Base-by-base conservation (phyloP, 2,329 filamentous ascomycete genomes). In the Penicillium sp. region DNA sequence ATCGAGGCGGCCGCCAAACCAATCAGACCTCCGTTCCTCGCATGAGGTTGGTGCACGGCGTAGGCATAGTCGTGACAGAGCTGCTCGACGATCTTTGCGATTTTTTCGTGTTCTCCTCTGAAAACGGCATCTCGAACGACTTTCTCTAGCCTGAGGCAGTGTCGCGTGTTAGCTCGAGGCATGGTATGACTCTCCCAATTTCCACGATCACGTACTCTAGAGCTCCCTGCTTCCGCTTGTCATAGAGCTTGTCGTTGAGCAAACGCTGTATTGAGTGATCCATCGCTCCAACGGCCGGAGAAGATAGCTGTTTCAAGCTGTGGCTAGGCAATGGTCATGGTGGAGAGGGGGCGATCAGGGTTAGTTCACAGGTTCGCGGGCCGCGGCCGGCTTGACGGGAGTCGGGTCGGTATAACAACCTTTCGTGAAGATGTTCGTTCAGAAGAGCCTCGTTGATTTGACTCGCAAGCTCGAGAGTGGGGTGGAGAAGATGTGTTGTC, bases 11-110 rank as follows among this genome's bases (percentile, higher is more conserved):
- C 95, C 54, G 95, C 95, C 68, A 99, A 82, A 14, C 95, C 95
- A 68, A 99, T 99, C 67, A 99, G 84, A 47, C 95, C 95, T 64
- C 95, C 95, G 80, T 99, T 99, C 59, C 95, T 85, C 54, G 95
- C 94, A 81, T 99, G 93, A 55, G 95, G 93, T 72, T 97, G 93
- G 76, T 99, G 92, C 43, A 97, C 92, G 46, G 94, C 93, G 76
- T 98, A 99, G 52, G 95, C 95, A 80, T 94, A 99, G 69, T 99
- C 95, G 74, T 96, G 93, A 77, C 93, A 97, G 61, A 99, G 87
- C 81, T 99, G 94, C 70, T 96, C 90, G 60, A 99, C 91, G 58
- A 98, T 94, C 70, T 88, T 89, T 67, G 89, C 85, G 66, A 99
- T 93, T 69, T 85, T 86, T 56, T 90, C 87, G 70, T 92, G 88